A percentile compares a stretch with the other conserved stretches of the same genome.
phyloP scores from a whole-genome alignment of 2,329 filamentous ascomycete genomes.

The Colletotrichum lini region DNA sequence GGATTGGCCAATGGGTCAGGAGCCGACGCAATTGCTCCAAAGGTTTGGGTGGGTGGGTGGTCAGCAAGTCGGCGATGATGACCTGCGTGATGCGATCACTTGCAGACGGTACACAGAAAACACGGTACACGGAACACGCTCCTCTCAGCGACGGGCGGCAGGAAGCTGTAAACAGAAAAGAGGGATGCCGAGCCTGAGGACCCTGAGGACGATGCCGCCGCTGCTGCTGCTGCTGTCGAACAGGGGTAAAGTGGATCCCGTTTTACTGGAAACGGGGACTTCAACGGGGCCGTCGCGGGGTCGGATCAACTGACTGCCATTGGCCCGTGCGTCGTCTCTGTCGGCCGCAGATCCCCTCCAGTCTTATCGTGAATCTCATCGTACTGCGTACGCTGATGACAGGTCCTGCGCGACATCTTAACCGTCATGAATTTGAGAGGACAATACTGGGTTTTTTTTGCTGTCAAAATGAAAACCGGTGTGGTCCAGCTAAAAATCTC shows the following conservation, averaged over 20 bases:
- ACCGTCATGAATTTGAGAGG: no score
- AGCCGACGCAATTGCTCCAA: conserved; percentile 4
- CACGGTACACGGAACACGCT: neutral
- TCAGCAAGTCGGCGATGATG: conserved; percentile 13
- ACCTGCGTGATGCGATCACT: conserved; percentile 1
- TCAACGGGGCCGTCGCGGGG: conserved; percentile 30
- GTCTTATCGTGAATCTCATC: no score
- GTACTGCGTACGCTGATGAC: no score
- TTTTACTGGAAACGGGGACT: conserved; percentile 31
- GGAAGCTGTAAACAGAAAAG: conserved; percentile 23
- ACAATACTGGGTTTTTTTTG: no score
- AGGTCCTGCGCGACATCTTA: no score
- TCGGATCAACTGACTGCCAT: conserved; percentile 15
- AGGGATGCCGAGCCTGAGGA: conserved; percentile 31
- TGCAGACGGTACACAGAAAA: conserved; percentile 12
- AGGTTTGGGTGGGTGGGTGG: neutral
- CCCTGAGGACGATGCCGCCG: conserved; percentile 27
- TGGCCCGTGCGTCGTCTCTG: conserved; percentile 4
- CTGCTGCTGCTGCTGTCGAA: conserved; percentile 15
- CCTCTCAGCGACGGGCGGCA: neutral
- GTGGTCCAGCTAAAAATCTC: no score
- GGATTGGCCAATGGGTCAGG: conserved; percentile 24
- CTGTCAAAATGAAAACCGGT: no score
- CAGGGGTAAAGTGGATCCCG: conserved; percentile 29
- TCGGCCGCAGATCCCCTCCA: neutral